Base-by-base conservation (phyloP, 768 basidiomycete species). In the Boletus pseudopeckii region DNA sequence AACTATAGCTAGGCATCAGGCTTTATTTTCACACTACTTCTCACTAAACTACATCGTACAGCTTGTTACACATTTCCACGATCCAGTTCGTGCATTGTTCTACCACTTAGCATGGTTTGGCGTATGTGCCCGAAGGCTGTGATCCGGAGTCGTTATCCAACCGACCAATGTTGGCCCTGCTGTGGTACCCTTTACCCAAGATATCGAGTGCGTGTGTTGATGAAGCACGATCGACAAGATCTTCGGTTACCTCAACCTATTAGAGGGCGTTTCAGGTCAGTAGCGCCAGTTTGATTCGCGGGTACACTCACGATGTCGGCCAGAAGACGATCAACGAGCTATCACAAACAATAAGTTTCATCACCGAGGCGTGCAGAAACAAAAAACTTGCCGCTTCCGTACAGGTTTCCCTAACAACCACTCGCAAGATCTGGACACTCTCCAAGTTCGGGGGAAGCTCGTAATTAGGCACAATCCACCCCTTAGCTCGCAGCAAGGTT, bases 251-350 rank as follows among this genome's bases (percentile, higher is more conserved):
- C 62, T 85, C 81, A 28, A 91, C 72, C 80, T 88, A 56, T 6
- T 26, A 42, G 24, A 42, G 24, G 53, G 2, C 18, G 7, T 4
- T 30, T 24, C 18, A 0, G 22, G 33, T 67, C 34, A 56, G 50
- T 43, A 14, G 45, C 41, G 37, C 24, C 44, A 34, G 33, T 14
- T 44, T 49, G 43, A 7, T 24, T 41, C 24, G 8, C 22, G 7
- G 13, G 48, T 20, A 10, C n/a, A 72, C 84, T 69, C 61, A 88
- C 85, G 43, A 92, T 73, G 55, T 93, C 90, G 3, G 71, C 70
- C 20, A 92, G 70, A 22, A 93, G 77, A 50, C 82, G 77, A 57
- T 86, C 84, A 41, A 85, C 58, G 48, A 87, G 74, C 80, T 85
- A 38, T 71, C 46, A 11, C 39, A 24, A 30, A 26, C 10, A 62